Conservation (phyloP, 495 filamentous ascomycete genomes). For the Talaromyces nanjingensis region DNA sequence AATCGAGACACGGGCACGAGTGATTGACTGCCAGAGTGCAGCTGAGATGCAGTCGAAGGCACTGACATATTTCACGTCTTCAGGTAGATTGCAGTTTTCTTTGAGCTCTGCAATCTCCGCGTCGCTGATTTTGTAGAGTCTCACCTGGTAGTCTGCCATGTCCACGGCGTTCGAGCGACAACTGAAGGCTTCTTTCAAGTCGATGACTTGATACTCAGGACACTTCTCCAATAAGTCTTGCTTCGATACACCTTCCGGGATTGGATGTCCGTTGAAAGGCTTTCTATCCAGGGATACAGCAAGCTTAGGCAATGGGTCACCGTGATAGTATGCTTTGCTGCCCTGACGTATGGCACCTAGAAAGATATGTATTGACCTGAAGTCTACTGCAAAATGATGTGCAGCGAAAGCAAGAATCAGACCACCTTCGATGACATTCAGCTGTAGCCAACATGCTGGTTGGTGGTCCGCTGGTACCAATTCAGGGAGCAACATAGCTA, state of each 20-base stretch:
- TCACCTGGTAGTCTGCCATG: background rate
- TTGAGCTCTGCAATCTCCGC: background rate
- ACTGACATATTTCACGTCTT: background rate
- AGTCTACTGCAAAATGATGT: conserved; percentile 22
- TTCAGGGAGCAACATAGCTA: background rate
- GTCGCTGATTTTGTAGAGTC: background rate
- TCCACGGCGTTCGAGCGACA: background rate
- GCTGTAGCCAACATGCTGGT: conserved; percentile 16
- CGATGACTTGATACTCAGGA: background rate
- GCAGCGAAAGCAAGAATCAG: conserved; percentile 16
- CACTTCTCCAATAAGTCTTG: background rate
- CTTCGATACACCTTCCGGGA: background rate
- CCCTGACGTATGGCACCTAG: background rate
- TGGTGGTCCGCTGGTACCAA: background rate
- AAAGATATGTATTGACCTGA: conserved; percentile 17
- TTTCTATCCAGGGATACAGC: background rate
- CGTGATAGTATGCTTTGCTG: background rate
- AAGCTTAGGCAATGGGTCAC: background rate
- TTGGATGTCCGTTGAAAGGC: background rate
- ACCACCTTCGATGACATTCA: conserved; percentile 19
- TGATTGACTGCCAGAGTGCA: background rate
- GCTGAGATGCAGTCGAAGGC: background rate
- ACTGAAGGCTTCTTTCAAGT: background rate
- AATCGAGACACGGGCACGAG: background rate
- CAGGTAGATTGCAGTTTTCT: background rate